These are phyloP conservation scores for Saturnispora besseyi DNA, from an alignment of 805 yeast species.

Conservation along the genomic window DNA sequence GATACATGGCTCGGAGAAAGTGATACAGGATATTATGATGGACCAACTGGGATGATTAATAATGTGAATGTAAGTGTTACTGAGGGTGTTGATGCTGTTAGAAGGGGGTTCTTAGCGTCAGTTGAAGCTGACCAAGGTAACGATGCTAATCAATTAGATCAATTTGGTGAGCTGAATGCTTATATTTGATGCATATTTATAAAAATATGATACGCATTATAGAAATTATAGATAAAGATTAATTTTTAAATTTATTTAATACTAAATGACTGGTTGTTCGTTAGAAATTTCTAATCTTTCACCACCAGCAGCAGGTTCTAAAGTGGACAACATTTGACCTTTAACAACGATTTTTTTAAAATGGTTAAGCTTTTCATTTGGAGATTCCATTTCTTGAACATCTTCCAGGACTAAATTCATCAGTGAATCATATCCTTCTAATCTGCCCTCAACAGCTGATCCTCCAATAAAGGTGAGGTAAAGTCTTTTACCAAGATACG, in stretches of 20 bases:
- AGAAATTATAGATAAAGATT: not conserved
- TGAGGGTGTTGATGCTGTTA: constrained; percentile 16
- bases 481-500: constrained; percentile 62
- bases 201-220: not conserved
- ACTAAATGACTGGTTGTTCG: not conserved
- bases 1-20: constrained; percentile 47
- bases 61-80: constrained; percentile 38
- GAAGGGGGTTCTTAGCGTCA: constrained; percentile 2
- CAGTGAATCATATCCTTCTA: constrained; percentile 78
- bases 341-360: constrained; percentile 76
- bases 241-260: not conserved
- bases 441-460: constrained; percentile 60
- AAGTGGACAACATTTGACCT: constrained; percentile 68
- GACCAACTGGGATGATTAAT: constrained; percentile 63
- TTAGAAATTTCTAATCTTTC: constrained; percentile 45
- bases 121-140: constrained; percentile 4
- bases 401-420: constrained; percentile 73
- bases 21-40: constrained; percentile 38
- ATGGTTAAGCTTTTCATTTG: constrained; percentile 32
- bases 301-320: constrained; percentile 66
- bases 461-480: constrained; percentile 82
- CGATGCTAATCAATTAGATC: constrained; percentile 1
- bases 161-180: constrained; percentile 8
- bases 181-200: constrained; percentile 1
- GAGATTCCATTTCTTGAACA: constrained; percentile 55